Percentiles rank a stretch among this genome's conserved stretches.
phyloP scores from a whole-genome alignment of 805 yeast species.

The Ogataea trehalophila region DNA sequence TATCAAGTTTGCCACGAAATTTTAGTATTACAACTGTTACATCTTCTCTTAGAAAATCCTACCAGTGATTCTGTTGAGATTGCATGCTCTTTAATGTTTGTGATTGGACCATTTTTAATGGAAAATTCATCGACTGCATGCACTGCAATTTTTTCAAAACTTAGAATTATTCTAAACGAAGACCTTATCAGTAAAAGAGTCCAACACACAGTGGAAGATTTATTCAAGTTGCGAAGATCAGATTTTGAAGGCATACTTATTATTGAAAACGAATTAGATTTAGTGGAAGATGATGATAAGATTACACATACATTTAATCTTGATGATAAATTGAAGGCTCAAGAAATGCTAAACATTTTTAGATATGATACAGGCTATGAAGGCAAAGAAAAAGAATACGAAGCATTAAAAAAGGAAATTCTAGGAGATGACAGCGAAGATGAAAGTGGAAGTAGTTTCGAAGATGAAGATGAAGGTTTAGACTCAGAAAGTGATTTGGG shows the following conservation, averaged over 20 bases:
- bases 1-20: constrained; percentile 56
- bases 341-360: constrained; percentile 45
- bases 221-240: constrained; percentile 46
- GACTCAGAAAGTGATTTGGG: constrained; percentile 9
- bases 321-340: constrained; percentile 45
- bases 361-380: constrained; percentile 47
- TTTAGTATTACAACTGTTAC: constrained; percentile 47
- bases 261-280: constrained; percentile 46
- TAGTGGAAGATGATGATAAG: constrained; percentile 61
- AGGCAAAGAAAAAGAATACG: constrained; percentile 45
- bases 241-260: constrained; percentile 36
- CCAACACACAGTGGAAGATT: constrained; percentile 42
- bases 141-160: constrained; percentile 46
- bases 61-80: constrained; percentile 56
- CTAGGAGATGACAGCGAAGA: constrained; percentile 34
- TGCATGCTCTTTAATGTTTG: constrained; percentile 43
- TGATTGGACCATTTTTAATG: constrained; percentile 47
- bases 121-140: constrained; percentile 33
- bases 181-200: constrained; percentile 39
- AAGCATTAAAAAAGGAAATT: constrained; percentile 37
- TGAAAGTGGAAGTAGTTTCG: constrained; percentile 25
- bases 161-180: constrained; percentile 58
- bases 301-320: constrained; percentile 51
- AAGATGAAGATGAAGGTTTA: constrained; percentile 24
- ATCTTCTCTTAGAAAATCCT: constrained; percentile 38